Evolutionary conservation across 352 stramenopile species (phyloP), one percentile per base, ranked within the genome.

Genomic region (Phytophthora meadii): DNA sequence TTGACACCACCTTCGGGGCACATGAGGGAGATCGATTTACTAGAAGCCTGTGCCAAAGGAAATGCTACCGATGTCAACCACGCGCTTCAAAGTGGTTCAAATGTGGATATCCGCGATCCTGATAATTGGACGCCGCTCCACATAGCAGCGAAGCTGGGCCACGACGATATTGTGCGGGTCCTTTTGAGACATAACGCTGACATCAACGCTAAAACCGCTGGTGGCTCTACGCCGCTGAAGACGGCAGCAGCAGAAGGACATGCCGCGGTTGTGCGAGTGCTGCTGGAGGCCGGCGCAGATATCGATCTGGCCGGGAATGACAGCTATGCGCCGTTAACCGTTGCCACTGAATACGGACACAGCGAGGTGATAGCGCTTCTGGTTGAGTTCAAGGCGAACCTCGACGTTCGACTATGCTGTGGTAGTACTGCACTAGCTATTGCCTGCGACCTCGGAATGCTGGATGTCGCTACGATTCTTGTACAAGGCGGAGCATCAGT

Each of bases 161-260:
- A 52, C 17, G 40, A 46, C 8, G 30, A 65, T 2, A 46, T 65
- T 25, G 30, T 36, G 1, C 37, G 10, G 5, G 19, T 61, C 22
- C 17, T 70, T 46, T 15, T 65, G 17, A 4, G 36, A 1, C 5
- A 56, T 25, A 55, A 60, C 1, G 48, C 47, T n/a, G 28, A 55
- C 5, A 36, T 60, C 11, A 55, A 65, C 10, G 40, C 27, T 14
- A 65, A 32, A 32, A 65, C 54, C 8, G 48, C 24, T 0, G 6
- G 14, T 17, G 61, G 54, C 14, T 65, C 61, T 8, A 54, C 61
- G n/a, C 52, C 47, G 0, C 52, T 70, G 47, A 70, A 57, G 47
- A 22, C 50, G 11, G 61, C 61, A 0, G 46, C 61, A 15, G 15
- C 1, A 11, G 6, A 24, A 3, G 54, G 54, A 1, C 46, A 70